A percentile compares a stretch with the other conserved stretches of the same genome.
These are phyloP conservation scores for Solanum peruvianum DNA, from an alignment of 257 asterid genomes.

Conservation along the genomic window DNA sequence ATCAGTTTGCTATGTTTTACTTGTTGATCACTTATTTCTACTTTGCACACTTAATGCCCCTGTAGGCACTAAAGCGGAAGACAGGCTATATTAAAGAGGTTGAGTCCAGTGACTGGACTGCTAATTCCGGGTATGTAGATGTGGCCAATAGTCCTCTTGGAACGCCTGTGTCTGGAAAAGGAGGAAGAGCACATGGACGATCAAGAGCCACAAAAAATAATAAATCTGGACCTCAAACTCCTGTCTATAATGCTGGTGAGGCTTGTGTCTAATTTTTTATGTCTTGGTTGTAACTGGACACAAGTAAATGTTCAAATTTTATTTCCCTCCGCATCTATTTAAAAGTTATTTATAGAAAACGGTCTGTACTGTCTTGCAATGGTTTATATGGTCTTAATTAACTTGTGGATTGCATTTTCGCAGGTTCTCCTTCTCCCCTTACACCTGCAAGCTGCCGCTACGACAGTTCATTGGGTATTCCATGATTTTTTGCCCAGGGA, in stretches of 20 bases:
- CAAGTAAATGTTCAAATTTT: background rate
- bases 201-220: constrained; percentile 52
- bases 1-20: background rate
- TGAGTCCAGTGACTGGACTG: constrained; percentile 34
- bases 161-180: constrained; percentile 72
- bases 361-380: background rate
- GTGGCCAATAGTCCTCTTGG: constrained; percentile 39
- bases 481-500: background rate
- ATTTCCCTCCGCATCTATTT: background rate
- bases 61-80: constrained; percentile 68
- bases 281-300: background rate
- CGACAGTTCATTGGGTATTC: constrained; percentile 73
- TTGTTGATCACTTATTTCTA: background rate
- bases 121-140: constrained; percentile 39
- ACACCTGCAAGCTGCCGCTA: constrained; percentile 97
- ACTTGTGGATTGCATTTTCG: constrained; percentile 4
- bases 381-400: background rate
- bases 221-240: constrained; percentile 52
- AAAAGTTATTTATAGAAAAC: background rate
- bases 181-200: constrained; percentile 47
- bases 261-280: background rate
- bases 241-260: constrained; percentile 59
- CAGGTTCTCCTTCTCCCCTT: constrained; percentile 79
- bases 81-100: constrained; percentile 24
- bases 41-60: constrained; percentile 7